Conservation (phyloP, 73 alveolate genomes). For the Strombidium stylifer region DNA sequence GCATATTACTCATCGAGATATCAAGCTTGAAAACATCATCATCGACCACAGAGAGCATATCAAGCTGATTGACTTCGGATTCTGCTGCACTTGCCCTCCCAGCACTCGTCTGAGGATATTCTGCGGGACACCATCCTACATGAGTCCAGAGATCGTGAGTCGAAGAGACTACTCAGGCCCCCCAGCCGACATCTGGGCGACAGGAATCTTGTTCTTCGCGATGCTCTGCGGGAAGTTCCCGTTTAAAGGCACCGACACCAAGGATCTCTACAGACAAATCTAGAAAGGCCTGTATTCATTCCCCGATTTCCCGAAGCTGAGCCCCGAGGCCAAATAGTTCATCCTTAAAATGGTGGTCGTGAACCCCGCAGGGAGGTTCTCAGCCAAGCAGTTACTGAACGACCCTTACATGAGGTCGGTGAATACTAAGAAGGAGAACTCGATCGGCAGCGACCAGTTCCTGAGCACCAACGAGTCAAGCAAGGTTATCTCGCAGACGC, state of each 20-base stretch:
- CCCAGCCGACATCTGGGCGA: slow-evolving; percentile 48
- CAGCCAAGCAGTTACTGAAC: slow-evolving; percentile 8
- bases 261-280: slow-evolving; percentile 31
- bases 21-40: slow-evolving; percentile 37
- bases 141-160: slow-evolving; percentile 55
- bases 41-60: slow-evolving; percentile 27
- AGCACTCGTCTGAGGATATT: slow-evolving; percentile 5
- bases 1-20: slow-evolving; percentile 64
- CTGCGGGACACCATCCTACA: slow-evolving; percentile 43
- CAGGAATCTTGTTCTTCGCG: slow-evolving; percentile 37
- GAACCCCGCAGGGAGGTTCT: slow-evolving; percentile 15
- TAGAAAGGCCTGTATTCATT: slow-evolving; percentile 14
- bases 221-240: slow-evolving; percentile 46
- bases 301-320: slow-evolving; percentile 35
- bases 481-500: too few species aligned
- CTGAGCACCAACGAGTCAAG: slow-evolving; percentile 22
- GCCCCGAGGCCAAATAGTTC: background rate
- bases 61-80: slow-evolving; percentile 38
- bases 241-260: slow-evolving; percentile 32
- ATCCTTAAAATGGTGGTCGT: slow-evolving; percentile 1
- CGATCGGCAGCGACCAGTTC: slow-evolving; percentile 3
- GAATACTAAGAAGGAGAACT: background rate
- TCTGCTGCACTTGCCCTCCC: slow-evolving; percentile 19
- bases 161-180: slow-evolving; percentile 40
- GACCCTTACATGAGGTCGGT: slow-evolving; percentile 2